Conservation (phyloP, 2,329 filamentous ascomycete species). For the Dendrostoma leiphaemia region DNA sequence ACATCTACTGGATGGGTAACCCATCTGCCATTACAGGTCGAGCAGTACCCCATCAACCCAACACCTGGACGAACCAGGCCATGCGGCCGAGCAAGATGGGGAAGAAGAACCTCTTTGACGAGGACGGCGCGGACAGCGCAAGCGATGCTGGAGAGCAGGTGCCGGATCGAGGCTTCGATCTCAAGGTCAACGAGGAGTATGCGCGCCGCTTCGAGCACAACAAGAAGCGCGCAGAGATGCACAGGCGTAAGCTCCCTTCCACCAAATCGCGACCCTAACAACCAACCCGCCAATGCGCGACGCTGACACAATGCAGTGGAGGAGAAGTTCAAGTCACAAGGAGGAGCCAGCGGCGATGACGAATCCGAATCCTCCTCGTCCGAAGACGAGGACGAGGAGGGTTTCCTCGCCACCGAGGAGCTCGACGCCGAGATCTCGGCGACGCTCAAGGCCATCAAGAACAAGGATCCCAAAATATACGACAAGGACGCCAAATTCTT, state of each 20-base stretch:
- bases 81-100: constrained; percentile 28
- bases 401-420: constrained; percentile 78
- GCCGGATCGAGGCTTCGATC: constrained; percentile 31
- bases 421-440: constrained; percentile 85
- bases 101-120: constrained; percentile 53
- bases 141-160: constrained; percentile 35
- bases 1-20: background rate
- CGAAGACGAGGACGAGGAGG: constrained; percentile 81
- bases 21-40: background rate
- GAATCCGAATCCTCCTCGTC: constrained; percentile 64
- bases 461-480: constrained; percentile 90
- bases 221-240: constrained; percentile 89
- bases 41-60: background rate
- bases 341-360: constrained; percentile 45
- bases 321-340: constrained; percentile 69
- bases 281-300: background rate
- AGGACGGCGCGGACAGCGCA: constrained; percentile 41
- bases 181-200: constrained; percentile 90
- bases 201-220: constrained; percentile 92
- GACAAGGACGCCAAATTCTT: constrained; percentile 80
- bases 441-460: constrained; percentile 82
- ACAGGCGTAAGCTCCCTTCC: constrained; percentile 53
- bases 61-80: no score
- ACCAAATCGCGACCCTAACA: background rate
- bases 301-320: constrained; percentile 62